Percentiles rank a stretch among this genome's conserved stretches.
These are phyloP conservation scores for Pichia sp. DNA, from an alignment of 1,139 yeast genomes.

Conservation along the genomic window DNA sequence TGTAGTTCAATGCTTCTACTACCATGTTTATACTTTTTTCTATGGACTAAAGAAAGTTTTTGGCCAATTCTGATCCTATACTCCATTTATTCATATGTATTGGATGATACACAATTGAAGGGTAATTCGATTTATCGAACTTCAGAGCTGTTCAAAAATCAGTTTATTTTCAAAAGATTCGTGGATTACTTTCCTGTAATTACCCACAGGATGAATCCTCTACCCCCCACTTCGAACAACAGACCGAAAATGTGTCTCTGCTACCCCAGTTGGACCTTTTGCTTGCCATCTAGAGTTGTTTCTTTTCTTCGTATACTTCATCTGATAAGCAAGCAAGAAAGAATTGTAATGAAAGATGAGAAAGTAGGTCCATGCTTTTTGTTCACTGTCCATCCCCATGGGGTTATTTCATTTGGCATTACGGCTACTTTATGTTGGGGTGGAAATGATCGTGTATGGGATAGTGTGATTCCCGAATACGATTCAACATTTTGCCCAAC, in stretches of 20 bases:
- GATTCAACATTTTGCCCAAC: neutral
- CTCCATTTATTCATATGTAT: conserved; percentile 52
- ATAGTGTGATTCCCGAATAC: conserved; percentile 5
- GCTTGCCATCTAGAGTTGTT: conserved; percentile 8
- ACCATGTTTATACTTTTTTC: conserved; percentile 58
- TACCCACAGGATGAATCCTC: conserved; percentile 65
- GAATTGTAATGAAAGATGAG: conserved; percentile 28
- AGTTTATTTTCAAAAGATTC: conserved; percentile 66
- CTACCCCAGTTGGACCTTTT: conserved; percentile 11
- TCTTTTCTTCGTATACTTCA: neutral
- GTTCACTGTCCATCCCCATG: conserved; percentile 96
- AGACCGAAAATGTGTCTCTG: conserved; percentile 6
- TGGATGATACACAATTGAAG: conserved; percentile 66
- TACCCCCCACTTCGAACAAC: conserved; percentile 65
- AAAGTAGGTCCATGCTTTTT: conserved; percentile 74
- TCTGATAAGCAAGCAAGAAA: conserved; percentile 3
- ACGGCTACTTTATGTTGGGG: conserved; percentile 47
- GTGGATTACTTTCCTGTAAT: conserved; percentile 77
- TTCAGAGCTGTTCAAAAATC: conserved; percentile 54
- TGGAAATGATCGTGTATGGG: conserved; percentile 5
- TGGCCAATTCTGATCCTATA: conserved; percentile 61
- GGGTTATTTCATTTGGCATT: conserved; percentile 89
- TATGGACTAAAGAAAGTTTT: conserved; percentile 28
- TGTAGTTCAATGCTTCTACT: conserved; percentile 64
- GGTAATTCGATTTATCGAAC: conserved; percentile 63